Evolutionary conservation across 2,329 filamentous ascomycete species (phyloP), one percentile per base, ranked within the genome.

Genomic region (Blastomyces silverae): DNA sequence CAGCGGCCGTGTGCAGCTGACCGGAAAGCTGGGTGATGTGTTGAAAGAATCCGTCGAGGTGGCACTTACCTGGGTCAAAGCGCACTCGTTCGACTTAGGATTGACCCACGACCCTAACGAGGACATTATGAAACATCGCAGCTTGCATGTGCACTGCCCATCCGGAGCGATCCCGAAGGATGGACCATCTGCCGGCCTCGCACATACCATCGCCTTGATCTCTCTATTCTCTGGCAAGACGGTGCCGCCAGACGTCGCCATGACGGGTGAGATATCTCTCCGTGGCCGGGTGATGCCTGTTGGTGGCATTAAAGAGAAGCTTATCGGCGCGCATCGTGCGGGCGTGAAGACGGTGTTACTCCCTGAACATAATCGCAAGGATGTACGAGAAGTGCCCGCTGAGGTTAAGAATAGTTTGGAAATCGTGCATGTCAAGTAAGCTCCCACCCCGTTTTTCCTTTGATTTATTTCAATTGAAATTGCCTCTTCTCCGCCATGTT

Each of bases 1-100:
- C 55, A 88, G 86, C 64, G 94, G 94, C 44, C 88, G 89, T 63
- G 91, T 99, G 46, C 94, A 97, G 78, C 86, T 99, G 34, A 99
- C 94, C 0, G 94, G 94, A 67, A 97, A 96, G 76, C 86, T 99
- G 7, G 94, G 94, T 68, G 92, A 97, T 71, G 94, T 99, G 39
- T 86, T 99, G 66, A 97, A 97, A 78, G 94, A 99, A 78, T 93
- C 89, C 68, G 94, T 97, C 53, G 93, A 97, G 77, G 94, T 99
- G 25, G 94, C 94, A 13, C 83, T 97, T 44, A 93, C 89, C 20
- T 99, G 94, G 94, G 94, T 99, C 62, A 97, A 97, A 77, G 90
- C 91, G 3, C 93, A 99, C 75, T 92, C 93, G 2, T 97, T 89
- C 72, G 91, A 96, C 73, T 83, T 99, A 15, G 92, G 92, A 11